These are phyloP conservation scores for Pythium coloratum DNA, from an alignment of 352 stramenopile genomes.

Conservation along the genomic window DNA sequence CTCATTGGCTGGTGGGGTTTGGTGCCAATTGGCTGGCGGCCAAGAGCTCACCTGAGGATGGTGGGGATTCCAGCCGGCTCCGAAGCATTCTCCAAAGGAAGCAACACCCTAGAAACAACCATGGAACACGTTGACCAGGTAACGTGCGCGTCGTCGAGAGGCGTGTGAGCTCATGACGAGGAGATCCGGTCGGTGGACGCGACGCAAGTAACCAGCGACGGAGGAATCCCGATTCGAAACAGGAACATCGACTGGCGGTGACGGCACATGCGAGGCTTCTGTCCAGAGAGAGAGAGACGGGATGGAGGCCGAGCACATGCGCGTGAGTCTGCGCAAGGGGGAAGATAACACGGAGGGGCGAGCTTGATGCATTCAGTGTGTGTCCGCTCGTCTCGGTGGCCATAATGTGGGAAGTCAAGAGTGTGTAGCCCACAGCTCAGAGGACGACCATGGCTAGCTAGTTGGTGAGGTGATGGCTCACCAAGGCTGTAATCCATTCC, in stretches of 20 bases:
- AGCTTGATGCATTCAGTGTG: neutral
- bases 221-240: neutral
- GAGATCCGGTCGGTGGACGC: neutral
- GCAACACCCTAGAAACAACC: slow-evolving; percentile 42
- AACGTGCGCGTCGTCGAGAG: slow-evolving; percentile 24
- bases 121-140: slow-evolving; percentile 88
- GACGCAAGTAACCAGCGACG: neutral
- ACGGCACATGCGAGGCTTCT: neutral
- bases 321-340: slow-evolving; percentile 6
- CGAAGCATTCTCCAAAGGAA: slow-evolving; percentile 33
- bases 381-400: neutral
- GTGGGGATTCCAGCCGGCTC: neutral
- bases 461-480: slow-evolving; percentile 74
- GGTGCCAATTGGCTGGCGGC: slow-evolving; percentile 22
- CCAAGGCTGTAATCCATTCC: slow-evolving; percentile 83
- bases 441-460: slow-evolving; percentile 42
- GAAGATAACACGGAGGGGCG: slow-evolving; percentile 1
- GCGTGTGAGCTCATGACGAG: neutral
- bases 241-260: slow-evolving; percentile 1
- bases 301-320: neutral
- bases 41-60: neutral
- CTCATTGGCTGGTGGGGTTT: slow-evolving; percentile 4
- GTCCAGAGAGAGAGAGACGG: neutral
- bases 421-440: slow-evolving; percentile 19
- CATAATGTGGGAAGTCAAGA: slow-evolving; percentile 8